Percentiles rank a stretch among this genome's conserved stretches.
These are phyloP conservation scores for Pichia paraexigua DNA, from an alignment of 805 yeast species.

Conservation along the genomic window DNA sequence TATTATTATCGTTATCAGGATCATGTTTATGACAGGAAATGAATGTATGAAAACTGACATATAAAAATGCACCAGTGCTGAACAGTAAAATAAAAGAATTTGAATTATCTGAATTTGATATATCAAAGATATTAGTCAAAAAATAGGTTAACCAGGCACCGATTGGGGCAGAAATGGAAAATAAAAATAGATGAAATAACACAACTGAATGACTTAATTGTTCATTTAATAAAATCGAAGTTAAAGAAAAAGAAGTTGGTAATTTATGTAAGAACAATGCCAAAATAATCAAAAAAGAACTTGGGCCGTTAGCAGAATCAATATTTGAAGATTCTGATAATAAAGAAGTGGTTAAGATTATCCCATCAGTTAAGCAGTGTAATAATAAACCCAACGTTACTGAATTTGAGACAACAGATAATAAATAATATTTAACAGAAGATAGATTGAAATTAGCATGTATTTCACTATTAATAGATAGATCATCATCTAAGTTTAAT, in stretches of 20 bases:
- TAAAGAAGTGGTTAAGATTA: conserved; percentile 53
- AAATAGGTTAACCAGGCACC: conserved; percentile 46
- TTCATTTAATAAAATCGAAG: conserved; percentile 42
- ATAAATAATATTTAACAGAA: not conserved
- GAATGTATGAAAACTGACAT: conserved; percentile 61
- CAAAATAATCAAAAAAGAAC: conserved; percentile 37
- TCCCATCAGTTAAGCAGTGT: conserved; percentile 67
- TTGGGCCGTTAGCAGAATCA: conserved; percentile 12
- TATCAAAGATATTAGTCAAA: conserved; percentile 8
- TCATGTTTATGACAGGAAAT: conserved; percentile 21
- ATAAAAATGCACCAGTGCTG: conserved; percentile 67
- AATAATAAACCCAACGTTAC: conserved; percentile 54
- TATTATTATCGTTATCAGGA: not conserved
- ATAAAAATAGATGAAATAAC: conserved; percentile 41
- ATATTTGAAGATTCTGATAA: conserved; percentile 26
- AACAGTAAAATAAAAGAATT: conserved; percentile 50
- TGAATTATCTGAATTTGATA: conserved; percentile 24
- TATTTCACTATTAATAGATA: not conserved
- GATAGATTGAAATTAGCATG: not conserved
- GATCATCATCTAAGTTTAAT: not conserved
- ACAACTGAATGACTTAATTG: conserved; percentile 25
- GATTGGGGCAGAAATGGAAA: conserved; percentile 55
- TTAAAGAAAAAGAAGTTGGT: conserved; percentile 66
- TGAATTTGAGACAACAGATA: conserved; percentile 34
- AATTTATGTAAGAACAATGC: conserved; percentile 65